Evolutionary conservation across 176 grass and related monocot species (phyloP).

Genomic region (Chrysopogon serrulatus): DNA sequence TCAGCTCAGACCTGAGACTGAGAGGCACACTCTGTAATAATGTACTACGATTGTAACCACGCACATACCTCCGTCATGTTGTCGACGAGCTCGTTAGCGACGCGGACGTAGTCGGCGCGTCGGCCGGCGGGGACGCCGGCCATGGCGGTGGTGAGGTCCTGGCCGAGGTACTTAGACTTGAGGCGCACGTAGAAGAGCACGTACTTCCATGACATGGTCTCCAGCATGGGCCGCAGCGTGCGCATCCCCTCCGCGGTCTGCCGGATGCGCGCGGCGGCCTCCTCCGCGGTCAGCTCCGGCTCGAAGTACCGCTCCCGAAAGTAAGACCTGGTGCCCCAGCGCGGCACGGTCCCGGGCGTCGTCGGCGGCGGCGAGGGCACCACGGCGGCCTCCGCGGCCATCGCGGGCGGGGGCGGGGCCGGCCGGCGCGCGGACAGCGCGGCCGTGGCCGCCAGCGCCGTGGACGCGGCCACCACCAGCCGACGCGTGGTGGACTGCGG

Average conservation of each 20-base stretch:
- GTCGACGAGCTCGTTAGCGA: constrained; percentile 82
- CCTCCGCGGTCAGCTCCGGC: constrained; percentile 49
- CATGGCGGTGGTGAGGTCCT: constrained; percentile 80
- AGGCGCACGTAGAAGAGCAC: constrained; percentile 77
- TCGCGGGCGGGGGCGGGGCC: constrained; percentile 4
- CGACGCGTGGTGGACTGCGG: too few relatives aligned
- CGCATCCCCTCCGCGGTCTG: constrained; percentile 85
- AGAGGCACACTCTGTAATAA: too few relatives aligned
- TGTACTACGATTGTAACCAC: too few relatives aligned
- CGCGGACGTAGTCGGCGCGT: constrained; percentile 61
- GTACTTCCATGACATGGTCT: constrained; percentile 92
- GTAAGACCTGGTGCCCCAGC: constrained; percentile 80
- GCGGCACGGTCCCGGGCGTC: constrained; percentile 25
- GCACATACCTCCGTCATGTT: constrained; percentile 62
- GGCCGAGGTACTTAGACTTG: constrained; percentile 76
- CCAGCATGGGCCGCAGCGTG: constrained; percentile 77
- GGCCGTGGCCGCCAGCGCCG: constrained; percentile 32
- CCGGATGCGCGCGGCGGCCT: constrained; percentile 71
- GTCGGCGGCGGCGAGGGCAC: background rate
- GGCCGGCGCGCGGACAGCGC: constrained; percentile 28
- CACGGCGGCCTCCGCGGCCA: constrained; percentile 25
- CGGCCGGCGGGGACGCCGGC: constrained; percentile 46
- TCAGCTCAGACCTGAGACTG: too few relatives aligned
- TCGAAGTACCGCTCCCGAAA: constrained; percentile 74
- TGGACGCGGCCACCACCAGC: constrained; percentile 18